phyloP scores from a whole-genome alignment of 1,139 yeast species.

The Yamadazyma spencermartinsiae region DNA sequence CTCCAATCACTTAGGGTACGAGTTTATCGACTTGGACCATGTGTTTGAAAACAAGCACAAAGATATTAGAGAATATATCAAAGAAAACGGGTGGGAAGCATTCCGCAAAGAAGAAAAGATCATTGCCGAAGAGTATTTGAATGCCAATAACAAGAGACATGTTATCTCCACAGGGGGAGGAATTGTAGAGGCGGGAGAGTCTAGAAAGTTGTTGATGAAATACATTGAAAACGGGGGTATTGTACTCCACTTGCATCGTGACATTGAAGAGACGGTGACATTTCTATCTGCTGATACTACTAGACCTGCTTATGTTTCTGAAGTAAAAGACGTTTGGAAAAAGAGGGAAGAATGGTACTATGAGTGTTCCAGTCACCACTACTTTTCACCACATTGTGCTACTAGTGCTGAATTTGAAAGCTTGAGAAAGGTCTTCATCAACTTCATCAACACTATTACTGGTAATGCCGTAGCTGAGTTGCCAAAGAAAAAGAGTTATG shows the following conservation, averaged over 20 bases:
- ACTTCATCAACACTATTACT: slow-evolving; percentile 61
- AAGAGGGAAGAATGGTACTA: slow-evolving; percentile 80
- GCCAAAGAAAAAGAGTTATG: slow-evolving; percentile 62
- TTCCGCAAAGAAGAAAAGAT: slow-evolving; percentile 73
- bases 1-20: slow-evolving; percentile 69
- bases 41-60: slow-evolving; percentile 59
- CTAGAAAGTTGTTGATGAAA: slow-evolving; percentile 60
- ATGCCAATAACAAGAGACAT: slow-evolving; percentile 51
- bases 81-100: slow-evolving; percentile 77
- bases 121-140: slow-evolving; percentile 54
- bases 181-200: slow-evolving; percentile 73
- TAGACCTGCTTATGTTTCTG: slow-evolving; percentile 84
- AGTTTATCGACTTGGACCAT: slow-evolving; percentile 75
- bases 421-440: slow-evolving; percentile 59
- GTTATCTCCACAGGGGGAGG: slow-evolving; percentile 98
- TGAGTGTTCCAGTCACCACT: slow-evolving; percentile 76
- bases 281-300: slow-evolving; percentile 76
- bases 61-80: slow-evolving; percentile 68
- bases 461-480: slow-evolving; percentile 49
- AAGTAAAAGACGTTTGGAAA: slow-evolving; percentile 78
- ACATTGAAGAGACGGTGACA: slow-evolving; percentile 73
- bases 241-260: slow-evolving; percentile 89
- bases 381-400: slow-evolving; percentile 74
- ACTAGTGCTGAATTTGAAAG: slow-evolving; percentile 54
- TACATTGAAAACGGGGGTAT: slow-evolving; percentile 63